phyloP scores from a whole-genome alignment of 2,329 filamentous ascomycete species.

The Aspergillus ochraceus region DNA sequence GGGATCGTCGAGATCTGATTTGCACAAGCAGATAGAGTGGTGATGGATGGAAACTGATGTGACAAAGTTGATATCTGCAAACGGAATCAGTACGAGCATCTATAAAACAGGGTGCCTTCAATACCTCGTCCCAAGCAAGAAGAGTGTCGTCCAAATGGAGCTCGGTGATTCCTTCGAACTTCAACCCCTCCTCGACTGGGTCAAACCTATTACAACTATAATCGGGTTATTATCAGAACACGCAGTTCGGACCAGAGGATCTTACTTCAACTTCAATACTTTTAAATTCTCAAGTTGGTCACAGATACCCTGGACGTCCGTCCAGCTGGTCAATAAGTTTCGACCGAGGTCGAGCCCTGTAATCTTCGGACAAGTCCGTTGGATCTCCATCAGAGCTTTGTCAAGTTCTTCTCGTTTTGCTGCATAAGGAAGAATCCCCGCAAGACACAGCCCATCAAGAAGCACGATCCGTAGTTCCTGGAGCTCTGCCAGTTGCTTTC shows the following conservation, averaged over 20 bases:
- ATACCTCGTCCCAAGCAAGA: constrained; percentile 65
- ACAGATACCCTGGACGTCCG: constrained; percentile 70
- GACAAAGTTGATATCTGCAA: constrained; percentile 36
- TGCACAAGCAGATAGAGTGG: constrained; percentile 34
- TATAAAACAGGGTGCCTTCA: constrained; percentile 16
- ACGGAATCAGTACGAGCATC: constrained; percentile 12
- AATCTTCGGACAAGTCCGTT: constrained; percentile 56
- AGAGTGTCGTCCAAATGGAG: constrained; percentile 68
- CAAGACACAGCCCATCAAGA: constrained; percentile 72
- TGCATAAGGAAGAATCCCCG: constrained; percentile 31
- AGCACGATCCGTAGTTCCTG: constrained; percentile 78
- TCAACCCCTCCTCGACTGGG: constrained; percentile 38
- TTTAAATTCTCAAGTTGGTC: constrained; percentile 65
- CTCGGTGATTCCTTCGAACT: constrained; percentile 56
- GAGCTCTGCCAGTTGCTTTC: constrained; percentile 72
- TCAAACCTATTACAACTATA: constrained; percentile 70
- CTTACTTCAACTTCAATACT: constrained; percentile 71
- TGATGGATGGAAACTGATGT: constrained; percentile 36
- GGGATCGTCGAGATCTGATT: constrained; percentile 37
- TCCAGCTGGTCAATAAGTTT: constrained; percentile 72
- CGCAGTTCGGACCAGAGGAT: not conserved
- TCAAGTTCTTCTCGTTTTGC: constrained; percentile 22
- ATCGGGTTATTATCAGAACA: constrained; percentile 13
- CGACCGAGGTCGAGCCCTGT: constrained; percentile 80
- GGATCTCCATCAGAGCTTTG: constrained; percentile 52